These are phyloP conservation scores for Ascoidea tarda DNA, from an alignment of 805 yeast species.

Conservation along the genomic window DNA sequence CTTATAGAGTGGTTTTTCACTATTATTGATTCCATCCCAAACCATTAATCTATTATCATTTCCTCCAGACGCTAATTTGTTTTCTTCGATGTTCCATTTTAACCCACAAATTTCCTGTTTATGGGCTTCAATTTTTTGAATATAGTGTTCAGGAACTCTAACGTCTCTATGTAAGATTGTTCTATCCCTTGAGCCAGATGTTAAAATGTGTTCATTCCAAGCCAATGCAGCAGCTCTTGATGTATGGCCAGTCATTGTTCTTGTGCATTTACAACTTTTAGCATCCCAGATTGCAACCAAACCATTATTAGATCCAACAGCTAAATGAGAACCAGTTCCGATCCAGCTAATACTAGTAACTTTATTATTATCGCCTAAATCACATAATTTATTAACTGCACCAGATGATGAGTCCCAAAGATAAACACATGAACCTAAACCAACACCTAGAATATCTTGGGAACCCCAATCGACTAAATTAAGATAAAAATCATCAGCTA, in stretches of 20 bases:
- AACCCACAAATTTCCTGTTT: slow-evolving; percentile 94
- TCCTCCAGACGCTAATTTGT: slow-evolving; percentile 89
- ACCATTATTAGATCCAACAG: slow-evolving; percentile 82
- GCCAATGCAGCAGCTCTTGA: slow-evolving; percentile 77
- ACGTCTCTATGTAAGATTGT: slow-evolving; percentile 85
- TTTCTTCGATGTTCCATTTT: slow-evolving; percentile 84
- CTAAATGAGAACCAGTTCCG: slow-evolving; percentile 86
- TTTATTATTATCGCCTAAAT: slow-evolving; percentile 49
- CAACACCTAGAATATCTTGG: slow-evolving; percentile 79
- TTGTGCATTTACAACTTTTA: slow-evolving; percentile 59
- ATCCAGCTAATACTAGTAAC: slow-evolving; percentile 88
- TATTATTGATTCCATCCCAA: slow-evolving; percentile 66
- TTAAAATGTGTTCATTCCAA: slow-evolving; percentile 85
- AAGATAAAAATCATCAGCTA: slow-evolving; percentile 86
- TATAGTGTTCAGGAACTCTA: slow-evolving; percentile 69
- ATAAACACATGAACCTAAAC: slow-evolving; percentile 77
- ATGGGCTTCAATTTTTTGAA: slow-evolving; percentile 59
- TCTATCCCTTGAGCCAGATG: slow-evolving; percentile 81
- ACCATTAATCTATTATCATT: slow-evolving; percentile 79
- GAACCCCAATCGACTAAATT: slow-evolving; percentile 94
- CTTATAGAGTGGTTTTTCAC: slow-evolving; percentile 45
- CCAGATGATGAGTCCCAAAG: slow-evolving; percentile 85
- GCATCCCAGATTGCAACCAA: slow-evolving; percentile 94
- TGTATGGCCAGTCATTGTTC: slow-evolving; percentile 88
- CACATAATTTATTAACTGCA: slow-evolving; percentile 68